phyloP scores from a whole-genome alignment of 768 basidiomycete genomes.

The Fibroporia radiculosa region DNA sequence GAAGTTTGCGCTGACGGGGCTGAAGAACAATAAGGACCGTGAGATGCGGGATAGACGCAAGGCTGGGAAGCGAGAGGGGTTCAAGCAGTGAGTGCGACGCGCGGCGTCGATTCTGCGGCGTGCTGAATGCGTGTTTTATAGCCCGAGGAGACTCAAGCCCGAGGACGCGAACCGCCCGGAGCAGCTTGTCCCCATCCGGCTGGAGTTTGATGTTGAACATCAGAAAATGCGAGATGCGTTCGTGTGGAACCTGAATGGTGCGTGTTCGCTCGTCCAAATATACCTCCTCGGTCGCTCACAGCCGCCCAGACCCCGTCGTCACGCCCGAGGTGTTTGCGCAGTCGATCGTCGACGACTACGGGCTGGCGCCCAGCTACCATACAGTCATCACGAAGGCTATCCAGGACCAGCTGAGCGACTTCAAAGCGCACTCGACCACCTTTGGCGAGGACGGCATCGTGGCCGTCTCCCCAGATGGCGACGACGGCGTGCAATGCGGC shows the following conservation, averaged over 20 bases:
- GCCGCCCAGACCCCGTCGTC: conserved; percentile 68
- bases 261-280: conserved; percentile 14
- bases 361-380: conserved; percentile 58
- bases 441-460: conserved; percentile 36
- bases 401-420: conserved; percentile 82
- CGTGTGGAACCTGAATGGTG: conserved; percentile 94
- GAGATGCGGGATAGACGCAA: conserved; percentile 39
- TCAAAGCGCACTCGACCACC: conserved; percentile 54
- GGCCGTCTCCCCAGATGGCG: conserved; percentile 24
- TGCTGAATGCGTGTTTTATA: conserved; percentile 18
- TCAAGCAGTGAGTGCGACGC: conserved; percentile 57
- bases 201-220: conserved; percentile 94
- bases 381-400: conserved; percentile 71
- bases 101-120: neutral
- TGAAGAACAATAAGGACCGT: conserved; percentile 30
- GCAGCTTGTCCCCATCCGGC: conserved; percentile 85
- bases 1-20: conserved; percentile 27
- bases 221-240: conserved; percentile 94
- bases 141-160: conserved; percentile 51
- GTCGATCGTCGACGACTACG: conserved; percentile 86
- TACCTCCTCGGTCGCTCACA: neutral
- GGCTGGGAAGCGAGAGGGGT: conserved; percentile 53
- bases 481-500: conserved; percentile 32
- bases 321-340: conserved; percentile 89
- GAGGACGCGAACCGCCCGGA: conserved; percentile 62